Percentiles rank a stretch among this genome's conserved stretches.
These are phyloP conservation scores for Eragrostis tef DNA, from an alignment of 202 grass and related monocot genomes.

Conservation along the genomic window DNA sequence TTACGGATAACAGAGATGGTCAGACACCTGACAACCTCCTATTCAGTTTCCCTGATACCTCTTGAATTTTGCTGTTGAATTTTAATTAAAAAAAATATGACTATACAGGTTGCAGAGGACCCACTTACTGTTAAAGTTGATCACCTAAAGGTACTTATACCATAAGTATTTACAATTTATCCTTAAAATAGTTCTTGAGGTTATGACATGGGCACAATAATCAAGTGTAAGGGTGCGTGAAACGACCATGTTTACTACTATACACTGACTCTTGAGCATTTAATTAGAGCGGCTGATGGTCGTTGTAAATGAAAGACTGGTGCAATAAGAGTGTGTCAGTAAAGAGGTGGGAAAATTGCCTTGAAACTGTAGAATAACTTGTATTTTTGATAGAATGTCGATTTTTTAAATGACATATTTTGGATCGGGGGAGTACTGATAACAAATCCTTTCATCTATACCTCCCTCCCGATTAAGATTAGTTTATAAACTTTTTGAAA, in stretches of 20 bases:
- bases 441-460: background rate
- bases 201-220: background rate
- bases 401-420: background rate
- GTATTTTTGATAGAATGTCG: background rate
- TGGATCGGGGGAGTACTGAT: background rate
- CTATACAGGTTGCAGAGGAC: constrained; percentile 77
- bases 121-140: constrained; percentile 94
- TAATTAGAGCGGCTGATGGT: background rate
- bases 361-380: background rate
- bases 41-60: constrained; percentile 32
- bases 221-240: background rate
- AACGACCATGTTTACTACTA: background rate
- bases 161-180: background rate
- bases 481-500: background rate
- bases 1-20: constrained; percentile 89
- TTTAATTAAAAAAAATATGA: constrained; percentile 28
- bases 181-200: background rate
- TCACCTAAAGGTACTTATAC: constrained; percentile 75
- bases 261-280: background rate
- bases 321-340: background rate
- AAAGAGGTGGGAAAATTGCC: background rate
- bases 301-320: background rate
- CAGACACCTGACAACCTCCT: constrained; percentile 31
- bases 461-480: background rate
- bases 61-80: constrained; percentile 34